Evolutionary conservation across 768 basidiomycete genomes (phyloP).

Genomic region (Lactarius vividus): DNA sequence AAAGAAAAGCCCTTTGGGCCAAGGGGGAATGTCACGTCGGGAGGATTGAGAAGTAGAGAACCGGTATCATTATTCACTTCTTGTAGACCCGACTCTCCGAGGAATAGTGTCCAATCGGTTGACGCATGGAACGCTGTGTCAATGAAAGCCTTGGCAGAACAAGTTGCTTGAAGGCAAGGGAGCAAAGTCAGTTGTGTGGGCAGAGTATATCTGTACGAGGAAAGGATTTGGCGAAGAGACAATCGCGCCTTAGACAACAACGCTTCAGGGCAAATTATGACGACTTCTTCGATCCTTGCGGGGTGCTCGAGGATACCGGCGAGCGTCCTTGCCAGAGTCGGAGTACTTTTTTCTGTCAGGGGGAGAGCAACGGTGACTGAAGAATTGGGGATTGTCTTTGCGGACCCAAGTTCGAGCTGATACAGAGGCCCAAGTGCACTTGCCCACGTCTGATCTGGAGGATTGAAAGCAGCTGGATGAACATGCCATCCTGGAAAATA

Average conservation of each 20-base stretch:
- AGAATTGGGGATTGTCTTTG: conserved; percentile 9
- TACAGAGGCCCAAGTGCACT: conserved; percentile 18
- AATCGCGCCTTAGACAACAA: conserved; percentile 20
- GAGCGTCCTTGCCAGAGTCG: conserved; percentile 7
- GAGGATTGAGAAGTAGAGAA: conserved; percentile 21
- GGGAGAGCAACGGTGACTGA: conserved; percentile 17
- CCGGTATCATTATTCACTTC: background rate
- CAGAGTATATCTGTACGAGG: background rate
- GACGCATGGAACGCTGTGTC: conserved; percentile 6
- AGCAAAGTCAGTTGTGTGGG: conserved; percentile 15
- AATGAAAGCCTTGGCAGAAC: conserved; percentile 14
- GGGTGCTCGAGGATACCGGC: conserved; percentile 6
- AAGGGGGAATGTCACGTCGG: conserved; percentile 24
- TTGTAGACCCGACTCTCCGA: conserved; percentile 20
- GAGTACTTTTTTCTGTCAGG: conserved; percentile 7
- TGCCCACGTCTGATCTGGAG: background rate
- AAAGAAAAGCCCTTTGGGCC: conserved; percentile 21
- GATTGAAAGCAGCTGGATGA: conserved; percentile 1
- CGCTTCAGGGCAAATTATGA: conserved; percentile 24
- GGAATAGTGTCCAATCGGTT: conserved; percentile 22
- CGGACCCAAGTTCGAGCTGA: conserved; percentile 23
- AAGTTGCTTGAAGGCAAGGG: conserved; percentile 8
- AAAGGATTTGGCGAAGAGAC: conserved; percentile 17
- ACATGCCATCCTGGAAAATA: conserved; percentile 17
- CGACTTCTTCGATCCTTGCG: conserved; percentile 16